Percentiles rank a stretch among this genome's conserved stretches.
Conservation (phyloP, 1,284 basidiomycete genomes). For the Tremellales sp. region DNA sequence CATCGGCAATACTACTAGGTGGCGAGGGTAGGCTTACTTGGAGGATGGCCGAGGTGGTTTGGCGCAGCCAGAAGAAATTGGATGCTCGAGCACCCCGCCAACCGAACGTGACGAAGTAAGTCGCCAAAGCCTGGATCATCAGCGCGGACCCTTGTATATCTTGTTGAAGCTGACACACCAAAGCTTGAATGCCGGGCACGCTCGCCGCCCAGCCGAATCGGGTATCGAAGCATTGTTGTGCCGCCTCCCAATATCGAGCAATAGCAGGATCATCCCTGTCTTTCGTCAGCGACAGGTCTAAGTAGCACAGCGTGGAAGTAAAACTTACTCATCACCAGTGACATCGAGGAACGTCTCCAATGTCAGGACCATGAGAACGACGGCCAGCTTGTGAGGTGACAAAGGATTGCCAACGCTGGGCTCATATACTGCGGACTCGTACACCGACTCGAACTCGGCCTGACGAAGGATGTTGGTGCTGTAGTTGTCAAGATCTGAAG, state of each 20-base stretch:
- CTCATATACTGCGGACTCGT: slow-evolving; percentile 39
- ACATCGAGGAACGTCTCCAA: slow-evolving; percentile 40
- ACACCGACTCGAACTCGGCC: slow-evolving; percentile 36
- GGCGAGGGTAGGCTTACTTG: slow-evolving; percentile 16
- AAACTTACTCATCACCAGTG: slow-evolving; percentile 15
- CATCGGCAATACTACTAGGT: background rate
- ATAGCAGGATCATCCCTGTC: slow-evolving; percentile 26
- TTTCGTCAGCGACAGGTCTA: background rate
- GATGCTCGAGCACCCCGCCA: slow-evolving; percentile 37
- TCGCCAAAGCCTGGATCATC: slow-evolving; percentile 19
- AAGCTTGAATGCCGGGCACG: slow-evolving; percentile 39
- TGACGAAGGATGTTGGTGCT: slow-evolving; percentile 10
- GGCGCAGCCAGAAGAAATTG: slow-evolving; percentile 42
- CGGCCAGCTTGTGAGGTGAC: slow-evolving; percentile 42
- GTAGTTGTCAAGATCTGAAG: background rate
- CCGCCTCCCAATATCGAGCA: slow-evolving; percentile 37
- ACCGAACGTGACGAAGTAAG: slow-evolving; percentile 40
- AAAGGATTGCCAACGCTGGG: slow-evolving; percentile 38
- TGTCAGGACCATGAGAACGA: slow-evolving; percentile 40
- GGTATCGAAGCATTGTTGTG: slow-evolving; percentile 41
- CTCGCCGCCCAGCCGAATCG: slow-evolving; percentile 41
- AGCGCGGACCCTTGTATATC: background rate
- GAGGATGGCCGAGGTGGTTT: slow-evolving; percentile 36
- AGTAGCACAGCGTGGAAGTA: background rate
- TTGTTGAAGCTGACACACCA: slow-evolving; percentile 12